These are phyloP conservation scores for Jatropha podagrica DNA, from an alignment of 441 rosid genomes.

Conservation along the genomic window DNA sequence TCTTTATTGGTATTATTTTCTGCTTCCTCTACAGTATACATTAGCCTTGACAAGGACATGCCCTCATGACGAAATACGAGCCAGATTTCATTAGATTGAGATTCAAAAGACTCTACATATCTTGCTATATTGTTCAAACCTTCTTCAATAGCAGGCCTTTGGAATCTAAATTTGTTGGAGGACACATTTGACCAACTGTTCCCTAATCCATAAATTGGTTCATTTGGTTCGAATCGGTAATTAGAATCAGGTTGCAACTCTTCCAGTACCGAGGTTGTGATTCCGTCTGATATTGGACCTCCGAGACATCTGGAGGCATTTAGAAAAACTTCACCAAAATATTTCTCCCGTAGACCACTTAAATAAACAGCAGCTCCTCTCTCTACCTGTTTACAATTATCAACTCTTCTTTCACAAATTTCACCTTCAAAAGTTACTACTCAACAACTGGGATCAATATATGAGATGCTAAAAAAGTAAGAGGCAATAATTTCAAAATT, in stretches of 20 bases:
- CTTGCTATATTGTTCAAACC: slow-evolving; percentile 94
- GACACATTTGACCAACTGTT: slow-evolving; percentile 30
- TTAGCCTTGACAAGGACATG: slow-evolving; percentile 76
- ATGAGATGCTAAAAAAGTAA: neutral
- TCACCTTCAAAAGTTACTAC: slow-evolving; percentile 14
- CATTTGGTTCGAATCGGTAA: slow-evolving; percentile 31
- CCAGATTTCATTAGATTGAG: slow-evolving; percentile 88
- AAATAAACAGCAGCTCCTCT: slow-evolving; percentile 77
- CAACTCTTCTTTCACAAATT: slow-evolving; percentile 6
- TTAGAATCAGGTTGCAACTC: slow-evolving; percentile 33
- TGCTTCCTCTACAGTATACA: slow-evolving; percentile 77
- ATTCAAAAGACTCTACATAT: slow-evolving; percentile 93
- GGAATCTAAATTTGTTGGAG: slow-evolving; percentile 29
- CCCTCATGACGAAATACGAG: slow-evolving; percentile 95
- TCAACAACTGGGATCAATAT: neutral
- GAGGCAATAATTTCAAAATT: neutral
- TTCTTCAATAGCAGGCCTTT: slow-evolving; percentile 49
- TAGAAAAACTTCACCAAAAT: slow-evolving; percentile 87
- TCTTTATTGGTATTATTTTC: slow-evolving; percentile 40
- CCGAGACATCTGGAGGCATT: slow-evolving; percentile 63
- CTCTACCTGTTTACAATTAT: slow-evolving; percentile 69
- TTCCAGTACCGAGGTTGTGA: slow-evolving; percentile 34
- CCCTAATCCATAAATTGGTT: slow-evolving; percentile 32
- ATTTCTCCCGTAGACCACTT: slow-evolving; percentile 93
- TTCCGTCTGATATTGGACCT: slow-evolving; percentile 38